These are phyloP conservation scores for Leccinum subtestaceum DNA, from an alignment of 768 basidiomycete genomes.

Conservation along the genomic window DNA sequence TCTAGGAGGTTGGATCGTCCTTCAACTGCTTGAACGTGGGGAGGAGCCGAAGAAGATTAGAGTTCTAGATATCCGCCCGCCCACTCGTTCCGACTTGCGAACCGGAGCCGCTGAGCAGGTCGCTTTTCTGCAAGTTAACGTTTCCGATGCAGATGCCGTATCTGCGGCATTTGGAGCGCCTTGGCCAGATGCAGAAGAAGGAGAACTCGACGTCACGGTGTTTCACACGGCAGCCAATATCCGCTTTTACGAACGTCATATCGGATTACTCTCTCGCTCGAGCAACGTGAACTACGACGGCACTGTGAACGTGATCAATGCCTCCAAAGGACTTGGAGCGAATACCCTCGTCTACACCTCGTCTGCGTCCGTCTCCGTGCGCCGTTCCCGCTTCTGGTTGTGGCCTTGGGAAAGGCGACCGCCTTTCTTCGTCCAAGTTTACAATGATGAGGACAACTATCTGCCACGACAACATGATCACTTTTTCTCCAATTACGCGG, in stretches of 20 bases:
- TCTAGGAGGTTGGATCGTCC: slow-evolving; percentile 74
- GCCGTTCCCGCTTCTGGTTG: slow-evolving; percentile 57
- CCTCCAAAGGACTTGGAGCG: slow-evolving; percentile 54
- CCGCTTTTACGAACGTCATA: slow-evolving; percentile 69
- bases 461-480: slow-evolving; percentile 54
- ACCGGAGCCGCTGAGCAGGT: slow-evolving; percentile 51
- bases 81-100: slow-evolving; percentile 54
- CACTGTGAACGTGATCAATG: slow-evolving; percentile 63
- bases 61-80: slow-evolving; percentile 63
- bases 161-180: slow-evolving; percentile 59
- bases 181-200: slow-evolving; percentile 45
- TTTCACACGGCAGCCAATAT: slow-evolving; percentile 79
- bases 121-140: slow-evolving; percentile 56
- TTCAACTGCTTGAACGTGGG: slow-evolving; percentile 64
- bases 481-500: slow-evolving; percentile 79
- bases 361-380: slow-evolving; percentile 62
- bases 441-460: slow-evolving; percentile 56
- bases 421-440: slow-evolving; percentile 54
- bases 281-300: slow-evolving; percentile 63
- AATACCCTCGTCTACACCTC: slow-evolving; percentile 67
- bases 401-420: slow-evolving; percentile 76
- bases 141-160: slow-evolving; percentile 53
- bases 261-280: slow-evolving; percentile 50
- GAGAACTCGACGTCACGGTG: slow-evolving; percentile 47
- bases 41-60: slow-evolving; percentile 66